Base-by-base conservation (phyloP, 1,284 basidiomycete genomes). In the Hymenochaete sp. region DNA sequence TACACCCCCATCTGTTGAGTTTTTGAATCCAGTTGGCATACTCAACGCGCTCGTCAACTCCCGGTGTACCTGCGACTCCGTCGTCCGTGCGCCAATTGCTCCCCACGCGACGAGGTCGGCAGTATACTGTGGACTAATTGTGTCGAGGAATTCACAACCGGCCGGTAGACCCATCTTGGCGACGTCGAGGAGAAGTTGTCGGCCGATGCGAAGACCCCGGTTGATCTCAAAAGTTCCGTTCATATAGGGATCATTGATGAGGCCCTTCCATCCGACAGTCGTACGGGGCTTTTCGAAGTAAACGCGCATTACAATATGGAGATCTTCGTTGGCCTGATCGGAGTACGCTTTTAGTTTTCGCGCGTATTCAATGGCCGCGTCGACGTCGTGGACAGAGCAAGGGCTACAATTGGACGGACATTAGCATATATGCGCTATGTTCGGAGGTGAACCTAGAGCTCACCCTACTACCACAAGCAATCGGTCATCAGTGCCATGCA, bases 201-300 rank as follows among this genome's bases (percentile, higher is more conserved):
- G 85, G 3, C 92, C 95, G 44, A 87, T 75, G n/a, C 92, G 80
- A 39, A 98, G 75, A 33, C 95, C 95, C 60, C 88, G 92, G 77
- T 98, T 98, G 67, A 98, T 98, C 57, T 93, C 81, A 75, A 88
- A 93, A 59, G 70, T 79, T 42, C 75, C 75, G 61, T 93, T 90
- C 64, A 93, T 78, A 50, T 86, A 79, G 4, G 90, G 90, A 59
- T 92, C 87, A 61, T 98, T 98, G 69, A 98, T 98, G 53, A 98
- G 78, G 42, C 95, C 95, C 65, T 98, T 98, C 95, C 95, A 98
- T 14, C 93, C 93, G 44, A 98, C 85, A 0, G 95, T 98, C 9
- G 95, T 98, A 35, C 95, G 75, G 1, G 93, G 93, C 68, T 95
- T 95, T 59, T 95, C 92, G 60, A 95, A 96, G 70, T 96, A 96